Evolutionary conservation across 1,139 yeast genomes (phyloP).

Genomic region (Hemisphaericaspora xylofermentans): DNA sequence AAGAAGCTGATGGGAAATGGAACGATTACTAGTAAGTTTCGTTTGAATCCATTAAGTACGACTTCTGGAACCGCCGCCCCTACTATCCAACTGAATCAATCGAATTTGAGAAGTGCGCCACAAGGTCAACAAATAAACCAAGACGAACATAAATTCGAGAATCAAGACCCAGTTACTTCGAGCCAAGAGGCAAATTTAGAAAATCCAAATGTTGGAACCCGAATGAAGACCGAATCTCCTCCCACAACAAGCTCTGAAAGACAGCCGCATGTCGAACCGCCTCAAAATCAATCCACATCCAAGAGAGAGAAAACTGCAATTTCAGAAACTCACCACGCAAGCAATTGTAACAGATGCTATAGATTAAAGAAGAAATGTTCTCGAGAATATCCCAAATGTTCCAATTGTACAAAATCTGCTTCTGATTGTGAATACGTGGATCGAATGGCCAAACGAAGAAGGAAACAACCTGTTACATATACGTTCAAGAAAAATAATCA

Average conservation of each 20-base stretch:
- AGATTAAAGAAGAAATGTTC: slow-evolving; percentile 45
- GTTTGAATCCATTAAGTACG: slow-evolving; percentile 15
- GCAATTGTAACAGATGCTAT: slow-evolving; percentile 44
- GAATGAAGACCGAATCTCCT: neutral
- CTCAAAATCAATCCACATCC: no score
- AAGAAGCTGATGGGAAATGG: slow-evolving; percentile 42
- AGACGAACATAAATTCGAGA: neutral
- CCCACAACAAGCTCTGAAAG: no score
- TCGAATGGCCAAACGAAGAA: slow-evolving; percentile 29
- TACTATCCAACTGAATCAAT: slow-evolving; percentile 23
- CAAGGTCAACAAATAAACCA: neutral
- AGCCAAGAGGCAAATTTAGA: neutral
- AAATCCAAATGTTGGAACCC: no score
- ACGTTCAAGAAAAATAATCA: neutral
- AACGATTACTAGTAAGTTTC: slow-evolving; percentile 36
- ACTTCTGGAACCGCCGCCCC: slow-evolving; percentile 7
- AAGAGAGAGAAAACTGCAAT: neutral
- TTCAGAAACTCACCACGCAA: slow-evolving; percentile 29
- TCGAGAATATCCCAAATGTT: slow-evolving; percentile 38
- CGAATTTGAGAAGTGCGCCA: slow-evolving; percentile 18
- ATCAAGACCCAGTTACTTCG: neutral
- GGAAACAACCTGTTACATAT: slow-evolving; percentile 1
- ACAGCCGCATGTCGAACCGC: no score
- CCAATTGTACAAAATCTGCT: slow-evolving; percentile 35
- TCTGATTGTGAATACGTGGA: slow-evolving; percentile 40